Evolutionary conservation across 441 rosid species (phyloP).

Genomic region (Kokia cookei): DNA sequence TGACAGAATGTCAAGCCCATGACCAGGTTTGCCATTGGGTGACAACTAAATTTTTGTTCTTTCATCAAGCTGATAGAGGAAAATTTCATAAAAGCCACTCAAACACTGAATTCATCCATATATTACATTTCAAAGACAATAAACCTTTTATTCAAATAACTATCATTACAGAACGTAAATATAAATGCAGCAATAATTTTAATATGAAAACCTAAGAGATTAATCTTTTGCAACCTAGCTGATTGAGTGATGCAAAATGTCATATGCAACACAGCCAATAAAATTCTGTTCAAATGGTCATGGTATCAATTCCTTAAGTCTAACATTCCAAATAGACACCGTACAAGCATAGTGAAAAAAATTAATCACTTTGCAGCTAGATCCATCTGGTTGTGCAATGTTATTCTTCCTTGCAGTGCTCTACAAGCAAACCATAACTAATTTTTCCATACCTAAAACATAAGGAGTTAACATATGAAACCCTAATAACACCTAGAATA

Average conservation of each 20-base stretch:
- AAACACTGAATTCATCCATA: neutral
- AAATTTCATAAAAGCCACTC: neutral
- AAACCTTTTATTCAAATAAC: neutral
- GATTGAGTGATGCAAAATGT: neutral
- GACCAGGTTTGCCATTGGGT: constrained; percentile 45
- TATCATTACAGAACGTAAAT: neutral
- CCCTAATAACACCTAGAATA: neutral
- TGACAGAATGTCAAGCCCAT: constrained; percentile 61
- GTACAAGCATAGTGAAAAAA: neutral
- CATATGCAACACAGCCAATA: neutral
- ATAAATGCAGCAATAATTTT: neutral
- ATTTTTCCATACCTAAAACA: neutral
- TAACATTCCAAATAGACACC: neutral
- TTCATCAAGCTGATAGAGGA: constrained; percentile 47
- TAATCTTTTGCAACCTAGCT: neutral
- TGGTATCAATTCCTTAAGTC: neutral
- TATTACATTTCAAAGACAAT: neutral
- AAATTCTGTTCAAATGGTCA: neutral
- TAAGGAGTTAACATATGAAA: neutral
- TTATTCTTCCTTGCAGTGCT: neutral
- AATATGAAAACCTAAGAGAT: neutral
- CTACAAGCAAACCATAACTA: neutral
- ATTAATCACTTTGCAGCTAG: neutral
- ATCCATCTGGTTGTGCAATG: neutral
- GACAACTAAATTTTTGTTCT: constrained; percentile 39